These are phyloP conservation scores for Stagonosporopsis vannaccii DNA, from an alignment of 2,329 filamentous ascomycete species.

Conservation along the genomic window DNA sequence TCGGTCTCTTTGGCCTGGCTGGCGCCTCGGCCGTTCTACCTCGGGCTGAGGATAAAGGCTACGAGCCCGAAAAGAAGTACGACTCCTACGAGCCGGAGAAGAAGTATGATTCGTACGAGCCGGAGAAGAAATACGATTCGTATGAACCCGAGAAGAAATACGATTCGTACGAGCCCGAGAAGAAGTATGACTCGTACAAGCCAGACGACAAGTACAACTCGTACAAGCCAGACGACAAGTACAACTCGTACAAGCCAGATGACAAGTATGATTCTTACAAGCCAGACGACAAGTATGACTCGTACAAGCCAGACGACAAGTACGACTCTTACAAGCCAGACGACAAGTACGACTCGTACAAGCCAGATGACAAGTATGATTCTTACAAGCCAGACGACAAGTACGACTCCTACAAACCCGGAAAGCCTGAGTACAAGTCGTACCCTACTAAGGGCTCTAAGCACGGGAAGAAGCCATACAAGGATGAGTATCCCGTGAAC, in stretches of 20 bases:
- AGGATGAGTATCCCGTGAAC: background rate
- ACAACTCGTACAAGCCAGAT: background rate
- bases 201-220: background rate
- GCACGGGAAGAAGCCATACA: background rate
- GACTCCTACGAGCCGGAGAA: background rate
- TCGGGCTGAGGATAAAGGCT: constrained; percentile 8
- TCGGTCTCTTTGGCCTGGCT: constrained; percentile 28
- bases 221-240: background rate
- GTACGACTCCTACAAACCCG: background rate
- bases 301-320: background rate
- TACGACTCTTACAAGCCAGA: background rate
- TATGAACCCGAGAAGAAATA: background rate
- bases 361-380: background rate
- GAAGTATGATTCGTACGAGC: background rate
- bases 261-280: background rate
- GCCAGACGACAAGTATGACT: background rate
- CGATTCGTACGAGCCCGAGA: background rate
- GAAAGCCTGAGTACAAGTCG: background rate
- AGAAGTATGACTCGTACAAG: background rate
- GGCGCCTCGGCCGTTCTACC: constrained; percentile 24
- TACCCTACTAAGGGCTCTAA: background rate
- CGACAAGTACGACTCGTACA: background rate
- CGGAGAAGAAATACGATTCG: background rate
- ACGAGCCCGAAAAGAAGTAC: background rate
- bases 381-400: background rate